These are phyloP conservation scores for Vitis hybrid DNA, from an alignment of 177 flowering plant genomes.

Conservation along the genomic window DNA sequence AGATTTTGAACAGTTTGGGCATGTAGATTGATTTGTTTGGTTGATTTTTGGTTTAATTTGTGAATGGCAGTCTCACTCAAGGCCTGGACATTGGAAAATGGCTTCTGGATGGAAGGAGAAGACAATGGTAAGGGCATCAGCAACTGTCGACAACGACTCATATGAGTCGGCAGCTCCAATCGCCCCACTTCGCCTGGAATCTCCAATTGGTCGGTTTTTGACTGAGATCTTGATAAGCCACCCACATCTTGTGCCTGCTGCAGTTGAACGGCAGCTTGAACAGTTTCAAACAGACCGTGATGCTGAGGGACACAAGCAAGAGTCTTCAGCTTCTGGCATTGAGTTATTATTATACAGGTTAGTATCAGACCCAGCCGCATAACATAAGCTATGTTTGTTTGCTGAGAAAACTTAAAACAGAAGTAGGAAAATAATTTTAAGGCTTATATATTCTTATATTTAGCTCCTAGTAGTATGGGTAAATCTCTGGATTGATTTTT, in stretches of 20 bases:
- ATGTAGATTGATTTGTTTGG: background rate
- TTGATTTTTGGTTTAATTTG: conserved; percentile 2
- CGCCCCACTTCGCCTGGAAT: conserved; percentile 85
- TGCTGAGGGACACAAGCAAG: conserved; percentile 54
- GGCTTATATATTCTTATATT: no score
- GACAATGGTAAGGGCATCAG: conserved; percentile 39
- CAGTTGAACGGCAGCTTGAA: conserved; percentile 89
- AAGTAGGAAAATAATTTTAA: no score
- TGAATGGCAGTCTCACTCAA: conserved; percentile 31
- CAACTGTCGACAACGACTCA: conserved; percentile 9
- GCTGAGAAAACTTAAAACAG: no score
- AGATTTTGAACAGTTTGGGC: no score
- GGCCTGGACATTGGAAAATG: conserved; percentile 25
- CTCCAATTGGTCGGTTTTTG: conserved; percentile 85
- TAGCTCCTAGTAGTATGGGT: no score
- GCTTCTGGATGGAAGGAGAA: conserved; percentile 27
- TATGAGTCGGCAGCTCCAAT: conserved; percentile 35
- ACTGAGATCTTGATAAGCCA: conserved; percentile 70
- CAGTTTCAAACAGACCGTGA: conserved; percentile 79
- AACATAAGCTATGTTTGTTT: no score
- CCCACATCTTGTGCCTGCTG: conserved; percentile 90
- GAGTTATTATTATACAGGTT: conserved; percentile 86
- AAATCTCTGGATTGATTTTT: no score
- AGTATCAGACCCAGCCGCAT: conserved; percentile 2
- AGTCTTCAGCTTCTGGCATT: conserved; percentile 59